Evolutionary conservation across 2,329 filamentous ascomycete species (phyloP).

Genomic region (Penicillium sp.): DNA sequence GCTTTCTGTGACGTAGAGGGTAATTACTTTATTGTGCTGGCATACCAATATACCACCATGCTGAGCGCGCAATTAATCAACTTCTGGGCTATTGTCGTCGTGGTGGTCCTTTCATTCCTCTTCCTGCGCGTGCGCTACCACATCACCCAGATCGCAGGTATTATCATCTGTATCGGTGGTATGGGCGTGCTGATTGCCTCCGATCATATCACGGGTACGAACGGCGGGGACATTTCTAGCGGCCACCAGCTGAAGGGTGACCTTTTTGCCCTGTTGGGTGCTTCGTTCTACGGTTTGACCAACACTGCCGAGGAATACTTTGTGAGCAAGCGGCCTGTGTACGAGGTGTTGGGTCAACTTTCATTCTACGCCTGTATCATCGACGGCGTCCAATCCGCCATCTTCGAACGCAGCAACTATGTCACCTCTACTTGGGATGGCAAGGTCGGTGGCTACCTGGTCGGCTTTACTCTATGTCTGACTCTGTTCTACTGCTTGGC

Average conservation of each 20-base stretch:
- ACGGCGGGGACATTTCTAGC: constrained; percentile 62
- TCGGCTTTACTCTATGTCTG: constrained; percentile 86
- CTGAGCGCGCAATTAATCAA: constrained; percentile 94
- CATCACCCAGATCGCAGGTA: constrained; percentile 80
- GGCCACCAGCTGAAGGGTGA: constrained; percentile 86
- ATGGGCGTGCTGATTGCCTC: constrained; percentile 85
- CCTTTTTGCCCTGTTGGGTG: constrained; percentile 85
- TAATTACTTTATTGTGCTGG: constrained; percentile 96
- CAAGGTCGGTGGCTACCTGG: constrained; percentile 76
- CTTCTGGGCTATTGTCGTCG: constrained; percentile 97
- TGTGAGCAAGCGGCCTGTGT: constrained; percentile 81
- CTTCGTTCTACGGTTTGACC: constrained; percentile 85
- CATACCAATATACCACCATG: constrained; percentile 90
- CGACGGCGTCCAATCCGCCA: constrained; percentile 86
- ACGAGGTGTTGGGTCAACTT: constrained; percentile 91
- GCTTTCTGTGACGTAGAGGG: constrained; percentile 93
- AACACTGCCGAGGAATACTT: constrained; percentile 96
- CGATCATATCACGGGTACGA: constrained; percentile 78
- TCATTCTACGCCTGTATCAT: constrained; percentile 87
- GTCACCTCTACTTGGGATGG: constrained; percentile 66
- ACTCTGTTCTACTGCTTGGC: constrained; percentile 85
- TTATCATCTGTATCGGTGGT: constrained; percentile 87
- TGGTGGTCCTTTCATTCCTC: constrained; percentile 81
- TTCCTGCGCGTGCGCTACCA: constrained; percentile 90
- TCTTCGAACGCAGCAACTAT: constrained; percentile 85